Evolutionary conservation across 2,329 filamentous ascomycete genomes (phyloP), one percentile per base, ranked within the genome.

Genomic region (Didymella arachidicola): DNA sequence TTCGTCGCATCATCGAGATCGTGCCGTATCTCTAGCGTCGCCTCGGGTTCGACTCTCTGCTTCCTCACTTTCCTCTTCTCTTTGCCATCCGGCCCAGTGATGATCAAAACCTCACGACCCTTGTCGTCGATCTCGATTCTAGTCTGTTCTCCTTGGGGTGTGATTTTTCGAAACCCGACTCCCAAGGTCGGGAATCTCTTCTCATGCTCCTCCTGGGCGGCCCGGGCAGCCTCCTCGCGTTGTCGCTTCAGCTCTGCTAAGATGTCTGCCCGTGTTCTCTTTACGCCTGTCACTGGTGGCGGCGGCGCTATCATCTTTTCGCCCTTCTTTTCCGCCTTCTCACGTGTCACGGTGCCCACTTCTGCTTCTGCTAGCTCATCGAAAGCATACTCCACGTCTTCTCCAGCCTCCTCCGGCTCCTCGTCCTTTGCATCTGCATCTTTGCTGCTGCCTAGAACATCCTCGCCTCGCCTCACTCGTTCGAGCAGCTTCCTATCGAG

Each of bases 401-500:
- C 55, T 60, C 66, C 59, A 61, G 66, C 41, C 59, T 72, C 67
- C 39, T 65, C 65, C 19, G 70, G 69, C 27, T 67, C 66, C 59
- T 68, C 41, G 38, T 64, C 62, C 26, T 69, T 69, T 25, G 66
- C 63, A 1, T 60, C 68, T 50, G 74, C 71, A 75, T 64, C 82
- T 2, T 84, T 54, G 46, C 53, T 50, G 7, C 52, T 54, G 12
- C 59, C 65, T 22, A 79, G 58, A 4, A 82, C 80, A 72, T 82
- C 78, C 74, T 93, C 90, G 39, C 90, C 91, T 54, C 83, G 84
- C 60, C 84, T 84, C 59, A 90, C 83, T 65, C 88, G 83, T 74
- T 90, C 86, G 27, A 93, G 80, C 12, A 98, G 80, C 75, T 90
- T 90, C 74, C 92, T 90, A 77, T 99, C 95, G 48, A 99, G 79